Evolutionary conservation across 805 yeast species (phyloP).

Genomic region (Torulaspora indica): DNA sequence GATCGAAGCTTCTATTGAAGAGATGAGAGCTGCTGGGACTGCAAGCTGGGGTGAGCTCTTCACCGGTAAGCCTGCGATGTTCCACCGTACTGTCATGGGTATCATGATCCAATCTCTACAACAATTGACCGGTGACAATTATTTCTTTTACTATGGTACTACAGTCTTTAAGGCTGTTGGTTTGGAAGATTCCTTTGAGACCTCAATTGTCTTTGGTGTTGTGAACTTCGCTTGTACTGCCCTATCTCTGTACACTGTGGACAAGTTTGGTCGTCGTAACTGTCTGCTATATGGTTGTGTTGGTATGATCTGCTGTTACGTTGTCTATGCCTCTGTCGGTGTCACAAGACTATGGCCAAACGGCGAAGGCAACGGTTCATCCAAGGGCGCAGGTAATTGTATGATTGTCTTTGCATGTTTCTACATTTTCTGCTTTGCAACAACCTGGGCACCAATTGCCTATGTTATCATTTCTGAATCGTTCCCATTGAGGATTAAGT

Average conservation of each 20-base stretch:
- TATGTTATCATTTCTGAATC: slow-evolving; percentile 66
- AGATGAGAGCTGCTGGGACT: slow-evolving; percentile 56
- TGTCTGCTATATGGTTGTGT: slow-evolving; percentile 46
- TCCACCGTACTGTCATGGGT: slow-evolving; percentile 48
- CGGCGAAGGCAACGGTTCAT: slow-evolving; percentile 34
- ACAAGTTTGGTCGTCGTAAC: slow-evolving; percentile 52
- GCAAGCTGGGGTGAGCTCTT: slow-evolving; percentile 64
- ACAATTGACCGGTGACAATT: slow-evolving; percentile 66
- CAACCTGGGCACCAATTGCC: slow-evolving; percentile 74
- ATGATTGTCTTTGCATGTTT: slow-evolving; percentile 71
- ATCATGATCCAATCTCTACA: slow-evolving; percentile 58
- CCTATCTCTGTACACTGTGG: slow-evolving; percentile 49
- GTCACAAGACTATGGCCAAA: slow-evolving; percentile 44
- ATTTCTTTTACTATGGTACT: slow-evolving; percentile 66
- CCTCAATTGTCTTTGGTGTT: slow-evolving; percentile 57
- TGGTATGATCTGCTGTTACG: slow-evolving; percentile 47
- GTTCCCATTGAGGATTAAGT: slow-evolving; percentile 67
- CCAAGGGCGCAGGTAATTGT: slow-evolving; percentile 58
- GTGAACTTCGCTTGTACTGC: slow-evolving; percentile 59
- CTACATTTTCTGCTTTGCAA: slow-evolving; percentile 69
- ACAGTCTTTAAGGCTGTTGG: slow-evolving; percentile 61
- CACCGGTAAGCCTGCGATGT: slow-evolving; percentile 62
- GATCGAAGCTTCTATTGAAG: slow-evolving; percentile 57
- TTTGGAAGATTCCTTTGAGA: slow-evolving; percentile 53
- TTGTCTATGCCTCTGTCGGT: slow-evolving; percentile 58